Conservation (phyloP, 1,284 basidiomycete genomes). For the Cystobasidium sp. region DNA sequence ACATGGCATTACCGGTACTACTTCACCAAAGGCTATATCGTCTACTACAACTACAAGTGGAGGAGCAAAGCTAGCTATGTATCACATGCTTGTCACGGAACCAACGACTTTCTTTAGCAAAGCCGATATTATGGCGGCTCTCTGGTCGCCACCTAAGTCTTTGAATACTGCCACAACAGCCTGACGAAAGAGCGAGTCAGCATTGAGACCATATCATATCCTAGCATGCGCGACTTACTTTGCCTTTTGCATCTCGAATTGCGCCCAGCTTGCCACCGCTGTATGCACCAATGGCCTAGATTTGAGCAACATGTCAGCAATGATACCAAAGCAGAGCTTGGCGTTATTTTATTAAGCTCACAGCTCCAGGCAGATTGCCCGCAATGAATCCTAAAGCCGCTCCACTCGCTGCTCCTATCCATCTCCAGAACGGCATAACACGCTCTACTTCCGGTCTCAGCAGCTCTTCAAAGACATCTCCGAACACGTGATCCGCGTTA, state of each 20-base stretch:
- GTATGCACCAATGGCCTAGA: conserved; percentile 41
- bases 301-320: not conserved
- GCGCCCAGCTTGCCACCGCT: conserved; percentile 36
- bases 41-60: not conserved
- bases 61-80: not conserved
- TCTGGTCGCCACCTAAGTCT: conserved; percentile 35
- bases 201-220: not conserved
- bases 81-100: conserved; percentile 22
- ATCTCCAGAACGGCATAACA: conserved; percentile 42
- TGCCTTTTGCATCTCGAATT: conserved; percentile 44
- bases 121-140: conserved; percentile 17
- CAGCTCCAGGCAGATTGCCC: conserved; percentile 42
- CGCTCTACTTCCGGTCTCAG: conserved; percentile 43
- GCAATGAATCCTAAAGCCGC: conserved; percentile 39
- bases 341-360: not conserved
- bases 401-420: conserved; percentile 34
- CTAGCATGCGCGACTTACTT: conserved; percentile 14
- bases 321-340: not conserved
- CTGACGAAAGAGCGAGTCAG: not conserved
- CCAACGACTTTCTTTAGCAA: conserved; percentile 34
- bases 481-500: conserved; percentile 37
- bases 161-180: conserved; percentile 40
- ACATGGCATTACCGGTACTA: too few species aligned
- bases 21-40: too few species aligned
- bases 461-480: conserved; percentile 41